phyloP scores from a whole-genome alignment of 805 yeast species.

The Grigorovia transvaalensis region DNA sequence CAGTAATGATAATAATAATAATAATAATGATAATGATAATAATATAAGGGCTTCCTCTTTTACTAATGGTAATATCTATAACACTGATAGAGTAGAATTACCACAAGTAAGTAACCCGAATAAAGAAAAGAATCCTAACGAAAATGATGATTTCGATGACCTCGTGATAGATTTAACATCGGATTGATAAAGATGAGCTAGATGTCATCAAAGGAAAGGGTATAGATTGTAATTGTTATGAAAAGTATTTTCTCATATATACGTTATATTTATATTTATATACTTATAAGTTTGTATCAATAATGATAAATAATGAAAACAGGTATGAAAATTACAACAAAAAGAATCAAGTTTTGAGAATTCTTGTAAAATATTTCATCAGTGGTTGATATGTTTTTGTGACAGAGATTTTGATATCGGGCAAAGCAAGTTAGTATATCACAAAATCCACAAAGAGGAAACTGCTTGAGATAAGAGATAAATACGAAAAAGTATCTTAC shows the following conservation, averaged over 20 bases:
- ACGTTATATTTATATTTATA: not conserved
- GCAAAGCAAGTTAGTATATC: no score
- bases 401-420: no score
- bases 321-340: no score
- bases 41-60: not conserved
- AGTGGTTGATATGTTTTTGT: no score
- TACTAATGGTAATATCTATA: not conserved
- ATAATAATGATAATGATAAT: not conserved
- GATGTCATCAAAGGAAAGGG: not conserved
- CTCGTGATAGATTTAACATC: slow-evolving; percentile 10
- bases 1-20: slow-evolving; percentile 1
- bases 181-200: slow-evolving; percentile 25
- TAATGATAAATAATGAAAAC: slow-evolving; percentile 23
- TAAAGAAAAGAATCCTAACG: not conserved
- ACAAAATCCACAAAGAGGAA: no score
- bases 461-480: no score
- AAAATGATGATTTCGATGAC: slow-evolving; percentile 2
- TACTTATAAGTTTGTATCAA: not conserved
- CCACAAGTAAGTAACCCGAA: not conserved
- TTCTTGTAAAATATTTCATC: no score
- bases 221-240: not conserved
- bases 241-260: not conserved
- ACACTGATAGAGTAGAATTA: not conserved
- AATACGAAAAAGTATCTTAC: no score
- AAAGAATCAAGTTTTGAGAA: no score